Conservation (phyloP, 2,329 filamentous ascomycete genomes). For the Alternaria viburni region DNA sequence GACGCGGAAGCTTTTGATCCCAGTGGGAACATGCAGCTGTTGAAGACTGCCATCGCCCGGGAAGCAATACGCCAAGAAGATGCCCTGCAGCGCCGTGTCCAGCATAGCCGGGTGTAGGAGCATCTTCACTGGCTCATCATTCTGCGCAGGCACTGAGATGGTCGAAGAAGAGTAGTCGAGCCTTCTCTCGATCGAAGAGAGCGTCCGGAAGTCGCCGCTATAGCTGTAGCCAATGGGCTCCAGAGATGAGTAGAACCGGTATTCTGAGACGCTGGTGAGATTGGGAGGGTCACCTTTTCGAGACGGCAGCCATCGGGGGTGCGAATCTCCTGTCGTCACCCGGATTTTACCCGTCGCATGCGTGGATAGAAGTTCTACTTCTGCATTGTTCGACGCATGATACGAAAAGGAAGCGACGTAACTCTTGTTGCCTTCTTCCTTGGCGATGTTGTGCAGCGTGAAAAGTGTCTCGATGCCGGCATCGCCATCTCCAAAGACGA, state of each 20-base stretch:
- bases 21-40: slow-evolving; percentile 11
- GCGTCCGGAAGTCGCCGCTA: neutral
- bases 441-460: neutral
- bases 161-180: neutral
- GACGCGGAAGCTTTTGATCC: slow-evolving; percentile 25
- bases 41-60: neutral
- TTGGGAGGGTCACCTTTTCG: neutral
- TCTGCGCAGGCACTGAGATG: neutral
- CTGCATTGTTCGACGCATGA: neutral
- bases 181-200: neutral
- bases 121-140: neutral
- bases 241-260: neutral
- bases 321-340: neutral
- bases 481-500: neutral
- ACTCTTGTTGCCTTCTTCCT: neutral
- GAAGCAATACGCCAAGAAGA: neutral
- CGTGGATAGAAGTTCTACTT: neutral
- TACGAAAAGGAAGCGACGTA: neutral
- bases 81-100: neutral
- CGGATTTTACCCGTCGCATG: neutral
- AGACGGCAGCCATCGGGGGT: neutral
- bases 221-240: neutral
- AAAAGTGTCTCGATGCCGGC: neutral
- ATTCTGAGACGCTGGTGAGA: neutral
- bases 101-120: neutral